Base-by-base conservation (phyloP, 225 moss, liverwort and hornwort species). In the Climacium dendroides region DNA sequence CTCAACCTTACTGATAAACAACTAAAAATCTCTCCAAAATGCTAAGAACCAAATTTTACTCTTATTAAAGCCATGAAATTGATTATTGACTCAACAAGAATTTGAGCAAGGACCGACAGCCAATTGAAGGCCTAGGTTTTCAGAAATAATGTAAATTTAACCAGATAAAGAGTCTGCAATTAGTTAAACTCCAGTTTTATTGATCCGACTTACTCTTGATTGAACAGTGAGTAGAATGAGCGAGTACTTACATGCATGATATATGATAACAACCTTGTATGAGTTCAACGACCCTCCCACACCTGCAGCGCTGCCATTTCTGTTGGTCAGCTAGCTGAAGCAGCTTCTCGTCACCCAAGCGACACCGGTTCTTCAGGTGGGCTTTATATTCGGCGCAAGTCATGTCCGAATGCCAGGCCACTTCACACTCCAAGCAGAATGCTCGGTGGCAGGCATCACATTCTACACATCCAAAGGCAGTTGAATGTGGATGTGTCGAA, bases 321-420 rank as follows among this genome's bases (percentile, higher is more conserved):
- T 87, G 14, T 77, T 41, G 3, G 29, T 41, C 10, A 17, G 91
- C 92, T 10, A 94, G 88, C 66, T 83, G 29, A 10, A 85, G 39
- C 59, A 94, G 71, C 84, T 88, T 85, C 80, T 88, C 9, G 54
- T 92, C 92, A 45, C 74, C 90, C 48, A 30, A 52, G 47, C 77
- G 58, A 35, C 52, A 73, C 83, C 2, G 15, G 24, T 92, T 91
- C 62, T 74, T 66, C 48, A 73, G 19, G 48, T 80, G 52, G 7
- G 78, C 89, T 62, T 89, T 84, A 22, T 32, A 89, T 77, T 91
- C 89, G 2, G 76, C 85, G 75, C 94, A 94, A 48, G 57, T 89
- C 91, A 85, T 72, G 55, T 90, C 89, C 30, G n/a, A 79, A 83
- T 94, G 92, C 94, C 94, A 94, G 48, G 88, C 43, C 80, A 91